These are phyloP conservation scores for Zygosaccharomyces pseudobailii DNA, from an alignment of 1,139 yeast genomes.

Conservation along the genomic window DNA sequence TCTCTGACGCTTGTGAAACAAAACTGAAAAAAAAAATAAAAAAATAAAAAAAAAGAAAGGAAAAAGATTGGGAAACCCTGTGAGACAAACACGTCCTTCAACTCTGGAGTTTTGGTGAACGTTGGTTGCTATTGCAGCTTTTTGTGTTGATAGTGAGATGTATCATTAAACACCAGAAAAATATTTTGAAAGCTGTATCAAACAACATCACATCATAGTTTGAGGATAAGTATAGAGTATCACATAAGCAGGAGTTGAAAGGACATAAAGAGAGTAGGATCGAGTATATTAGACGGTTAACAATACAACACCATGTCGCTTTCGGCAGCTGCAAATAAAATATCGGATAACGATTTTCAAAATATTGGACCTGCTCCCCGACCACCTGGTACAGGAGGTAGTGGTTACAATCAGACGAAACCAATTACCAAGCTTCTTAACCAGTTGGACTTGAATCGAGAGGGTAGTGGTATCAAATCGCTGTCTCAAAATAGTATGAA, in stretches of 20 bases:
- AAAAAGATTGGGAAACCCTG: conserved; percentile 37
- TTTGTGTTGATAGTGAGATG: neutral
- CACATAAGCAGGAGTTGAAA: neutral
- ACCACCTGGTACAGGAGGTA: conserved; percentile 34
- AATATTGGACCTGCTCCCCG: conserved; percentile 43
- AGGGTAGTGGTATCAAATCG: conserved; percentile 19
- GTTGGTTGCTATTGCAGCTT: neutral
- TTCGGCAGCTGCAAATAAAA: conserved; percentile 43
- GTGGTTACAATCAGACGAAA: conserved; percentile 31
- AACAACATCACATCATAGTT: conserved; percentile 1
- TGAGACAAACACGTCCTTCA: conserved; percentile 77
- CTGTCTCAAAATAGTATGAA: conserved; percentile 28
- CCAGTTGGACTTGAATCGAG: conserved; percentile 22
- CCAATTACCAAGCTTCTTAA: conserved; percentile 27
- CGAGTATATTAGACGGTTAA: neutral
- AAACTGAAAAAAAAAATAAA: neutral
- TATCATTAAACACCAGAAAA: conserved; percentile 1
- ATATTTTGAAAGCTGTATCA: neutral
- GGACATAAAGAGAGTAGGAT: neutral
- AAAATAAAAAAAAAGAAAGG: neutral
- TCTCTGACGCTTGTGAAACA: conserved; percentile 1
- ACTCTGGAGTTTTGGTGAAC: conserved; percentile 53
- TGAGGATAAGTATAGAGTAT: neutral
- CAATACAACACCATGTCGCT: conserved; percentile 32
- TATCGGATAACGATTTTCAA: conserved; percentile 38